phyloP scores from a whole-genome alignment of 225 moss, liverwort and hornwort genomes.

The Antitrichia curtipendula region DNA sequence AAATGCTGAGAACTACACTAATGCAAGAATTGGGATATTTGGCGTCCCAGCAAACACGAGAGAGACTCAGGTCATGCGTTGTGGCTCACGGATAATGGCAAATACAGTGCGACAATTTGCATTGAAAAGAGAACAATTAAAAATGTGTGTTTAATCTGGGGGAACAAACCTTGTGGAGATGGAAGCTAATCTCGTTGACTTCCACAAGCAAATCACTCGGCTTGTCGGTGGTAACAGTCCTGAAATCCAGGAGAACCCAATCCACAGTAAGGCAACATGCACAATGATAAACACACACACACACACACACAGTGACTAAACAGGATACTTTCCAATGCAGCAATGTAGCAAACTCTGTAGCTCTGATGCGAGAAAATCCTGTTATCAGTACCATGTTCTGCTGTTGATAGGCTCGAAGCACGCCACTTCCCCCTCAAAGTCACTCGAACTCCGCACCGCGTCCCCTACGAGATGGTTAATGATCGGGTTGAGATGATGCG shows the following conservation, averaged over 20 bases:
- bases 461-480: neutral
- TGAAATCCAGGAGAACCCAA: neutral
- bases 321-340: neutral
- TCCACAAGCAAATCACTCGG: conserved; percentile 69
- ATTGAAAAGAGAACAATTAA: neutral
- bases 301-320: neutral
- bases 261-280: neutral
- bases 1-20: neutral
- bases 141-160: too few relatives aligned
- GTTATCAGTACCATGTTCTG: conserved; percentile 14
- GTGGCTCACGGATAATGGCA: neutral
- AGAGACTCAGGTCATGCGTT: neutral
- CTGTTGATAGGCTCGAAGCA: conserved; percentile 38
- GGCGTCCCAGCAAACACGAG: neutral
- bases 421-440: neutral
- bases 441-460: neutral
- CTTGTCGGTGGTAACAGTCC: conserved; percentile 28
- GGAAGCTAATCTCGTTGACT: conserved; percentile 63
- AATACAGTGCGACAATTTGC: neutral
- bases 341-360: neutral
- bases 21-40: neutral
- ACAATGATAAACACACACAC: neutral
- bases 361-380: neutral
- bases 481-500: neutral
- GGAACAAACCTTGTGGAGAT: conserved; percentile 69